Conservation (phyloP, 148 eudicot genomes). For the Linanthus parryae region DNA sequence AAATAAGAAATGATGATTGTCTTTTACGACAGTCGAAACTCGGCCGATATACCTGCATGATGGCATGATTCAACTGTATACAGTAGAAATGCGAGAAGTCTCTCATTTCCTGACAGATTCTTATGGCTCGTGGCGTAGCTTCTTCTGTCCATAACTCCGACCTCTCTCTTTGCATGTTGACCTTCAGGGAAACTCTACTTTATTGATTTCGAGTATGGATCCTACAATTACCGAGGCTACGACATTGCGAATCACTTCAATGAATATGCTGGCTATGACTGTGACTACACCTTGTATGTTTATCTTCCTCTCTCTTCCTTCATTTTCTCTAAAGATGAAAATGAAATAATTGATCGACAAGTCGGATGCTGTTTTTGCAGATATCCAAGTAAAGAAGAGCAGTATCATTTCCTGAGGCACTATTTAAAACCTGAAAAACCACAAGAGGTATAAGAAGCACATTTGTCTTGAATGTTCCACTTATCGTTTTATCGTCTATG, state of each 20-base stretch:
- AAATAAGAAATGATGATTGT: too few species aligned
- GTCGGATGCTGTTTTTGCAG: conserved; percentile 36
- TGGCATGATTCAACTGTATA: too few species aligned
- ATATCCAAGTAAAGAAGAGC: conserved; percentile 85
- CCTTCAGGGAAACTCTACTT: conserved; percentile 78
- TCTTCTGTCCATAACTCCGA: conserved; percentile 3
- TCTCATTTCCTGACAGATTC: neutral
- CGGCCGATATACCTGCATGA: too few species aligned
- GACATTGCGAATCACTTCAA: conserved; percentile 98
- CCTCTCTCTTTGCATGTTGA: conserved; percentile 7
- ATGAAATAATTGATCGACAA: conserved; percentile 6
- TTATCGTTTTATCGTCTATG: too few species aligned
- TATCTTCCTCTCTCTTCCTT: conserved; percentile 5
- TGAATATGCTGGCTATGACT: conserved; percentile 97
- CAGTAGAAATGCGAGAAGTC: too few species aligned
- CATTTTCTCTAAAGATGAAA: neutral
- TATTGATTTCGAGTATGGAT: conserved; percentile 97
- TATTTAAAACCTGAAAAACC: conserved; percentile 70
- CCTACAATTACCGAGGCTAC: conserved; percentile 92
- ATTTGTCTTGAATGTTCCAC: too few species aligned
- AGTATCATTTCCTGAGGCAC: conserved; percentile 90
- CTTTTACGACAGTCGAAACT: too few species aligned
- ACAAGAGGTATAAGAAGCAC: conserved; percentile 47
- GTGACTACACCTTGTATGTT: conserved; percentile 89
- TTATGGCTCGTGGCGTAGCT: neutral